phyloP scores from a whole-genome alignment of 257 asterid species.

The Gardenia jasminoides region DNA sequence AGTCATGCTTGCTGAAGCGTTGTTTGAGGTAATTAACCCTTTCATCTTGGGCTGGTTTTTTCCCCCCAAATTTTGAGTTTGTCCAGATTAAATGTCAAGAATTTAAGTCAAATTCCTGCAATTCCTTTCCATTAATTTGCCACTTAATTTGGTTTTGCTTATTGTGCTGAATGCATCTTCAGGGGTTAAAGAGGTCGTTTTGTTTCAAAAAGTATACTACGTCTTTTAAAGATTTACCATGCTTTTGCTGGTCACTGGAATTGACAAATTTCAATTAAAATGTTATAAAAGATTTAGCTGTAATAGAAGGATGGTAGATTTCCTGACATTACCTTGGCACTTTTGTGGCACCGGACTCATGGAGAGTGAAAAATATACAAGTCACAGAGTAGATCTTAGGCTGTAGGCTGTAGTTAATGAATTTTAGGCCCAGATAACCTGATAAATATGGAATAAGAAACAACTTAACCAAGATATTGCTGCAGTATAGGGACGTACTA shows the following conservation, averaged over 20 bases:
- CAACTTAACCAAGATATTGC: neutral
- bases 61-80: neutral
- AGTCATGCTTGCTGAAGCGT: constrained; percentile 93
- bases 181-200: neutral
- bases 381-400: neutral
- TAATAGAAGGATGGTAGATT: neutral
- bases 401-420: neutral
- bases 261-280: neutral
- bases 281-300: neutral
- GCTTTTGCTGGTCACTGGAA: neutral
- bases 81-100: neutral
- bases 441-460: neutral
- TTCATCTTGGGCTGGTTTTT: neutral
- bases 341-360: neutral
- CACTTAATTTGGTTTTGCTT: neutral
- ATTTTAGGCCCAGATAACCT: neutral
- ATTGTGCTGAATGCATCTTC: neutral
- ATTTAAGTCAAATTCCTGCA: neutral
- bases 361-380: neutral
- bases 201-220: neutral
- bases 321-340: neutral
- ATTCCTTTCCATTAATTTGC: neutral
- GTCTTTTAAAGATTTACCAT: neutral
- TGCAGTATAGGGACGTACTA: neutral
- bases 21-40: constrained; percentile 73